Evolutionary conservation across 495 filamentous ascomycete genomes (phyloP), one percentile per base, ranked within the genome.

Genomic region (Cercophora sp.): DNA sequence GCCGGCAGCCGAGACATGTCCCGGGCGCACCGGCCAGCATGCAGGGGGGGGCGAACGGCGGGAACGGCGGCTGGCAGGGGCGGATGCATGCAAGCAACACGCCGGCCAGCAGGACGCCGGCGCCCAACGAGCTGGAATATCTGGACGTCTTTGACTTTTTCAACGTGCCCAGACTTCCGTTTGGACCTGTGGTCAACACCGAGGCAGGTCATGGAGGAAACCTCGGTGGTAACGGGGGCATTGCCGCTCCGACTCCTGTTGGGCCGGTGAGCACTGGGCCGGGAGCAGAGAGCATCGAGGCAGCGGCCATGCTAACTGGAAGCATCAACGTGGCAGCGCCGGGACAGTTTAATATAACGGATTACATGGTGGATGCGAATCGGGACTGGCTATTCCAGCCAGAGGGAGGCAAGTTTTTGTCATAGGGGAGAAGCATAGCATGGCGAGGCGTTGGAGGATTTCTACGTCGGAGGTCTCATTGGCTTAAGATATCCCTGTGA

Each of bases 141-240:
- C 71, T 94, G n/a, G 89, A 96, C 61, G 87, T 94, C 2, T 96
- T 96, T 64, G 87, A 91, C 54, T 94, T 91, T 70, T 96, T 94
- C 74, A 94, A 94, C 67, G 80, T 93, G 37, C 90, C 90, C 3
- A 74, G 88, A 15, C 71, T 93, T 6, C 85, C 87, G 3, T 63
- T 75, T 27, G 68, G 63, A 24, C 63, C 65, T 29, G 65, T 68
- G 23, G 59, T 57, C 46, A 59, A 51, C 44, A 16, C 48, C 32
- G 58, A 64, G 11, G 25, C 10, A 5, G 13, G 52, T 44, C 19
- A 20, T 45, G 16, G 40, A 34, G 40, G 40, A 11, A 15, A 56
- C 11, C 10, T 10, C 18, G 25, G 35, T 15, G 52, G 61, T 11
- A 15, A 27, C 20, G 48, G 16, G 4, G 44, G 22, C 9, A 48